These are phyloP conservation scores for Aurifilum marmelostoma DNA, from an alignment of 2,329 filamentous ascomycete species.

Conservation along the genomic window DNA sequence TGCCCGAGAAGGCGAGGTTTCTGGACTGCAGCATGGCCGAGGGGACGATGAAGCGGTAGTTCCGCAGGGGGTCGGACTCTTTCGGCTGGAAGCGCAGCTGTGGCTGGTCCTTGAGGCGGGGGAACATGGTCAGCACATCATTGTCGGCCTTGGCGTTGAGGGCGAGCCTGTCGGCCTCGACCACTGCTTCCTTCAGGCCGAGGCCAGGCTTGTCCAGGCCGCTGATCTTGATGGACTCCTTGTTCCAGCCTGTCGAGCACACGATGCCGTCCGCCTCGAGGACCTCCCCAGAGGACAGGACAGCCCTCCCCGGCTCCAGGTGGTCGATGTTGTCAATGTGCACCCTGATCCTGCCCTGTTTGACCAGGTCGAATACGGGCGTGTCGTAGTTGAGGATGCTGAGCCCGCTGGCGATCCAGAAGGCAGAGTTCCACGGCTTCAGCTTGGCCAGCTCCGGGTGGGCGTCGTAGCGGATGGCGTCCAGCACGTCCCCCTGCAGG, in stretches of 20 bases:
- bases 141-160: constrained; percentile 19
- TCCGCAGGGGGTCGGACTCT: constrained; percentile 16
- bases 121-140: constrained; percentile 16
- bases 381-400: constrained; percentile 58
- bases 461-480: constrained; percentile 49
- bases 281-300: constrained; percentile 45
- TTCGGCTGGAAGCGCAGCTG: constrained; percentile 16
- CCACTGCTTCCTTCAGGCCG: constrained; percentile 10
- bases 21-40: constrained; percentile 12
- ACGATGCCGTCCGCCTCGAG: constrained; percentile 52
- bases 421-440: constrained; percentile 45
- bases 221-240: constrained; percentile 48
- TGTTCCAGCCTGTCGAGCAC: constrained; percentile 57
- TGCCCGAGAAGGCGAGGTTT: constrained; percentile 23
- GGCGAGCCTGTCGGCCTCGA: constrained; percentile 16
- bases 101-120: constrained; percentile 21
- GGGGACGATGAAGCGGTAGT: constrained; percentile 29
- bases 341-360: constrained; percentile 49
- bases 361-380: constrained; percentile 55
- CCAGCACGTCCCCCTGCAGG: constrained; percentile 50
- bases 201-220: constrained; percentile 23
- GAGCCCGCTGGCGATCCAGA: constrained; percentile 54
- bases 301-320: constrained; percentile 44
- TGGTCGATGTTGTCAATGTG: constrained; percentile 51
- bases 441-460: constrained; percentile 45